Evolutionary conservation across 2,329 filamentous ascomycete species (phyloP), one percentile per base, ranked within the genome.

Genomic region (Colletotrichum liaoningense): DNA sequence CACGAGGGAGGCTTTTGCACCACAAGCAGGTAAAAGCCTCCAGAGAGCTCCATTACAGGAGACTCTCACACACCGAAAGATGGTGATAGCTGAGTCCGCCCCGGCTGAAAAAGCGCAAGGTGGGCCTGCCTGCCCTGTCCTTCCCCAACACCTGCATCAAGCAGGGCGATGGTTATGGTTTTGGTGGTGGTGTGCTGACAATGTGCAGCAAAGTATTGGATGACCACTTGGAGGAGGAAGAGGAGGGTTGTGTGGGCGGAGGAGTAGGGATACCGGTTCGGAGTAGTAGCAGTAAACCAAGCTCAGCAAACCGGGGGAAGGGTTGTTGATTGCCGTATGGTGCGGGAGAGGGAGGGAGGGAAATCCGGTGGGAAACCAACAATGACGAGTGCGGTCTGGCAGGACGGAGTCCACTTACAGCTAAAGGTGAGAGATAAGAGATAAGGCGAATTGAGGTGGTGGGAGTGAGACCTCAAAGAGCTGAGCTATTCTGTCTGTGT

Each of bases 111-210:
- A 28, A 49, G 58, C 63, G 16, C 67, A 49, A 66, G 60, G 67
- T 62, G 55, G 67, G 60, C 46, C 56, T 62, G 67, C 46, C 56
- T 62, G 67, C 14, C 38, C 33, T 56, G 49, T 55, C 35, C 62
- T 38, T 46, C 42, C 60, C 67, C 46, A 38, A 60, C 26, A 66
- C 33, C 58, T 69, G 65, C 52, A 57, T 24, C 54, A 54, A 24
- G 42, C 42, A 22, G 35, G 33, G 28, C 22, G 52, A 42, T 11
- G 22, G 28, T 54, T 52, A 30, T 26, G 46, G 55, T 33, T 54
- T 38, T 49, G n/a, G n/a, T 59, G 65, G 22, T 69, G 69, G 69
- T 72, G 66, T 72, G 72, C 68, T 74, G 68, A 72, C 57, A 59
- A 28, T 60, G 72, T 58, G 52, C 42, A 55, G 46, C 42, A 72